Percentiles rank a stretch among this genome's conserved stretches.
phyloP scores from a whole-genome alignment of 352 stramenopile species.

The Thraustochytrium sp. region DNA sequence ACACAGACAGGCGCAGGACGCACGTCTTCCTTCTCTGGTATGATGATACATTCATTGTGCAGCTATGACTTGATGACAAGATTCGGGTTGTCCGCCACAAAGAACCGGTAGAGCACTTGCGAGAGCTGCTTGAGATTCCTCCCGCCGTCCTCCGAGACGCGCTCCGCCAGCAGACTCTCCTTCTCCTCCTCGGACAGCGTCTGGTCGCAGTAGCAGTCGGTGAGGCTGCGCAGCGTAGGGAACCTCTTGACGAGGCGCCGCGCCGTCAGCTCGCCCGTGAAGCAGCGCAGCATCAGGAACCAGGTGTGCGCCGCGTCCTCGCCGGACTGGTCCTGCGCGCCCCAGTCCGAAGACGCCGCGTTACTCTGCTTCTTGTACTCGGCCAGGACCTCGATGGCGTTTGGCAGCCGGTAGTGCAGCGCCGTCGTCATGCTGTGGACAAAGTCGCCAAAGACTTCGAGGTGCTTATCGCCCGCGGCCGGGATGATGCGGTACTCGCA shows the following conservation, averaged over 20 bases:
- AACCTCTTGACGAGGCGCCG: neutral
- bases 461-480: neutral
- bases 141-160: neutral
- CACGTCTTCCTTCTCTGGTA: neutral
- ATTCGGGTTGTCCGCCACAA: neutral
- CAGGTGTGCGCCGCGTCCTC: neutral
- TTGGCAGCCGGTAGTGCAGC: neutral
- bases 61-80: neutral
- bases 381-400: neutral
- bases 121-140: neutral
- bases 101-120: neutral
- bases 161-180: neutral
- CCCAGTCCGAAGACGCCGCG: neutral
- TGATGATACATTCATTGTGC: neutral
- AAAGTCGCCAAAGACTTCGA: neutral
- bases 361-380: neutral
- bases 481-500: neutral
- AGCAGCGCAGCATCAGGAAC: neutral
- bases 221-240: neutral
- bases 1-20: too few species aligned
- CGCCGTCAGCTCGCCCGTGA: neutral
- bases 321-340: neutral
- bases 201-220: neutral
- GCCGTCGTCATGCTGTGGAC: neutral
- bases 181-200: neutral